phyloP scores from a whole-genome alignment of 306 rosid species.

The Quercus engelmannii region DNA sequence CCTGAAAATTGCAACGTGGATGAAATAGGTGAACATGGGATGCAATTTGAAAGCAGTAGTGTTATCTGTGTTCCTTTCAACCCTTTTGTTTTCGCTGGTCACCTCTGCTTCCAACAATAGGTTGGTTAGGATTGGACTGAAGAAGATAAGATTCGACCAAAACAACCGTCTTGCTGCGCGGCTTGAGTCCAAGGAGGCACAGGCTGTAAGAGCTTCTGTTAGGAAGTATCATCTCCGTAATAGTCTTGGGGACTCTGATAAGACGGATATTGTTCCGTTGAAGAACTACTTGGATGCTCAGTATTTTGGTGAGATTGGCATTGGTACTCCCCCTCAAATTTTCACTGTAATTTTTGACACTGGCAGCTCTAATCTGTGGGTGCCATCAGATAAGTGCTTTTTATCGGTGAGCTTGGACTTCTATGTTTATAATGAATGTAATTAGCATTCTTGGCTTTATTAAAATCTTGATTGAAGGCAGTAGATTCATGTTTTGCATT shows the following conservation, averaged over 20 bases:
- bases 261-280: conserved; percentile 48
- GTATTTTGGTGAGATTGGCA: conserved; percentile 77
- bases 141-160: conserved; percentile 43
- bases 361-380: conserved; percentile 96
- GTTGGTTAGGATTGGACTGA: conserved; percentile 69
- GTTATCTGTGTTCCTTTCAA: conserved; percentile 44
- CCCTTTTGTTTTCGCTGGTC: conserved; percentile 44
- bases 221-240: conserved; percentile 35
- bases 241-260: conserved; percentile 28
- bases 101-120: conserved; percentile 46
- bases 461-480: background rate
- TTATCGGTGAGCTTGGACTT: conserved; percentile 63
- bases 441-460: background rate
- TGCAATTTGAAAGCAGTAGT: conserved; percentile 27
- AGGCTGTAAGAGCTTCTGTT: conserved; percentile 24
- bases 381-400: conserved; percentile 68
- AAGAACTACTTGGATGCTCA: conserved; percentile 95
- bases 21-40: conserved; percentile 59
- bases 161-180: conserved; percentile 37
- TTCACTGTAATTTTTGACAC: conserved; percentile 92
- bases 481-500: conserved; percentile 8
- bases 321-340: conserved; percentile 85
- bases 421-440: background rate
- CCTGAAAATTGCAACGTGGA: conserved; percentile 9
- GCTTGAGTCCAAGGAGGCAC: conserved; percentile 35